A percentile compares a stretch with the other conserved stretches of the same genome.
Evolutionary conservation across 192 early-diverging fungal species (phyloP).

Genomic region (Entophlyctis helioformis): DNA sequence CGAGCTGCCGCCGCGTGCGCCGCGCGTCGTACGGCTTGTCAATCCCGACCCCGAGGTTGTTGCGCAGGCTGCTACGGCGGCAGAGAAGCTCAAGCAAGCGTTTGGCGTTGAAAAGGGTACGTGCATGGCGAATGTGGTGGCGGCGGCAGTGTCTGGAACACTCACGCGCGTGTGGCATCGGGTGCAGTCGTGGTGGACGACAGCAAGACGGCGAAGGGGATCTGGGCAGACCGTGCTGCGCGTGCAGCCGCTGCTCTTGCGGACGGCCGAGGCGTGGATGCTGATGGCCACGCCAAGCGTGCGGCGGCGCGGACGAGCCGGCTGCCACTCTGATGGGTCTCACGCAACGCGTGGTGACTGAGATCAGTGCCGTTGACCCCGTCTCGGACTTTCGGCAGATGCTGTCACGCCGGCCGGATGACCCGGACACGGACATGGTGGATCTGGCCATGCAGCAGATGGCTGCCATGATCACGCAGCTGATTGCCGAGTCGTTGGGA

Average conservation of each 20-base stretch:
- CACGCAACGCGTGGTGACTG: slow-evolving; percentile 12
- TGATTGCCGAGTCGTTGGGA: slow-evolving; percentile 40
- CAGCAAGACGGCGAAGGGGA: slow-evolving; percentile 5
- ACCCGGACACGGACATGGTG: slow-evolving; percentile 33
- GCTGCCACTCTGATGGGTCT: slow-evolving; percentile 21
- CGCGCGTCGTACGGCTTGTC: slow-evolving; percentile 27
- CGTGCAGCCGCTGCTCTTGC: background rate
- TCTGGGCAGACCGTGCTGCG: slow-evolving; percentile 10
- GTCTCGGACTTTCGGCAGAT: slow-evolving; percentile 48
- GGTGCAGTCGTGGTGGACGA: slow-evolving; percentile 12
- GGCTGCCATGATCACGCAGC: slow-evolving; percentile 30
- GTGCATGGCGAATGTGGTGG: background rate
- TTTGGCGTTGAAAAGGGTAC: slow-evolving; percentile 47
- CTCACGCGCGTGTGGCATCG: background rate
- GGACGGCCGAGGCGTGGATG: background rate
- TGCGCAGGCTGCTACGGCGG: slow-evolving; percentile 21
- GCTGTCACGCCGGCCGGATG: slow-evolving; percentile 33
- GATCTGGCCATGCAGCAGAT: slow-evolving; percentile 42
- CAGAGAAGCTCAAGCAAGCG: slow-evolving; percentile 28
- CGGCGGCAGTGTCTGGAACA: background rate
- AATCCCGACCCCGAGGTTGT: slow-evolving; percentile 25
- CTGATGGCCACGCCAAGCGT: slow-evolving; percentile 4
- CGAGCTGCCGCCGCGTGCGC: slow-evolving; percentile 35
- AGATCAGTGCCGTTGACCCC: slow-evolving; percentile 42
- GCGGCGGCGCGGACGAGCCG: slow-evolving; percentile 1